phyloP scores from a whole-genome alignment of 345 rosid species.

The Gossypium turneri region DNA sequence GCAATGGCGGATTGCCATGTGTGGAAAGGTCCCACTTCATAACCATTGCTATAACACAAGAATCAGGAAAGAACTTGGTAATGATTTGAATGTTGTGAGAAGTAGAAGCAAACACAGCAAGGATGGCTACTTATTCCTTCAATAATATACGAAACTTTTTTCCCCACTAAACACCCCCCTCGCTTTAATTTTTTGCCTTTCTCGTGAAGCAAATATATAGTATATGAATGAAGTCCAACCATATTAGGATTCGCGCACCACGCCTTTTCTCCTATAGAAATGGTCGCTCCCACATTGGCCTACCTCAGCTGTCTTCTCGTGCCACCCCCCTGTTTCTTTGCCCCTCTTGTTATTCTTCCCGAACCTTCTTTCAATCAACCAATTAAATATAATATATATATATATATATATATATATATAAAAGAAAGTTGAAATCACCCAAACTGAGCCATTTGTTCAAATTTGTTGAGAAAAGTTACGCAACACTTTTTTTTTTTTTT shows the following conservation, averaged over 20 bases:
- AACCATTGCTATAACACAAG: slow-evolving; percentile 3
- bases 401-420: neutral
- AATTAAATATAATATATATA: neutral
- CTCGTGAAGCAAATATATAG: slow-evolving; percentile 22
- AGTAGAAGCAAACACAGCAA: slow-evolving; percentile 59
- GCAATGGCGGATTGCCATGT: slow-evolving; percentile 27
- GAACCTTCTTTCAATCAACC: slow-evolving; percentile 11
- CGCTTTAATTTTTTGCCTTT: slow-evolving; percentile 18
- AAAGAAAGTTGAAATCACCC: neutral
- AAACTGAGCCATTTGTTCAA: slow-evolving; percentile 17
- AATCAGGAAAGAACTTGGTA: slow-evolving; percentile 23
- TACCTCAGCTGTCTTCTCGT: slow-evolving; percentile 9
- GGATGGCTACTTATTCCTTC: slow-evolving; percentile 37
- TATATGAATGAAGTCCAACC: slow-evolving; percentile 5
- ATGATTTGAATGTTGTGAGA: slow-evolving; percentile 46
- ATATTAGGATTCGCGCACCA: slow-evolving; percentile 13
- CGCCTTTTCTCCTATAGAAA: slow-evolving; percentile 8
- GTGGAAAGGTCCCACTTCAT: slow-evolving; percentile 24
- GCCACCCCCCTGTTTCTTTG: neutral
- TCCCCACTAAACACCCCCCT: slow-evolving; percentile 20
- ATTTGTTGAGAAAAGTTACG: neutral
- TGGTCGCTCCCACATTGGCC: neutral
- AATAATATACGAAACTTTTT: slow-evolving; percentile 27
- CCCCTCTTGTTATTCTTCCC: slow-evolving; percentile 13
- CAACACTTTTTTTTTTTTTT: too few species aligned